Evolutionary conservation across 192 early-diverging fungal species (phyloP).

Genomic region (Obelidium mucronatum): DNA sequence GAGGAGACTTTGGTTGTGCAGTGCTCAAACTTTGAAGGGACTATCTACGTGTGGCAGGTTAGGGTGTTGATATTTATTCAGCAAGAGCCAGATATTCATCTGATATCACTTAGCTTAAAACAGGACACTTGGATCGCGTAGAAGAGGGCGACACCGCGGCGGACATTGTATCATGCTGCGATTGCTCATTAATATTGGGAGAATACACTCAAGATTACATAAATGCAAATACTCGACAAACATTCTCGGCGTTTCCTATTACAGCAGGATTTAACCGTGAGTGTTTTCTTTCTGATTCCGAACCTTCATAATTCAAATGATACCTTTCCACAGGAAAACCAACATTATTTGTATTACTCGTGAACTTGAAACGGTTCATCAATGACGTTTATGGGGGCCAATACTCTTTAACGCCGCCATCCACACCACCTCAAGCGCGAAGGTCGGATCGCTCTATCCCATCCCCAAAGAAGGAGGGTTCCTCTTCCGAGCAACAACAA

Average conservation of each 20-base stretch:
- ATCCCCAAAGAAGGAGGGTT: slow-evolving; percentile 13
- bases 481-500: slow-evolving; percentile 13
- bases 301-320: background rate
- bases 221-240: slow-evolving; percentile 43
- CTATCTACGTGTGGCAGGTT: slow-evolving; percentile 82
- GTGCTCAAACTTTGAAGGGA: slow-evolving; percentile 60
- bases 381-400: slow-evolving; percentile 54
- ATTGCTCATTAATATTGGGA: slow-evolving; percentile 58
- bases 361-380: slow-evolving; percentile 62
- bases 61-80: slow-evolving; percentile 19
- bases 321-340: slow-evolving; percentile 17
- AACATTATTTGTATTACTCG: slow-evolving; percentile 22
- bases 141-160: slow-evolving; percentile 58
- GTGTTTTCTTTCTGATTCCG: slow-evolving; percentile 29
- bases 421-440: slow-evolving; percentile 15
- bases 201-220: slow-evolving; percentile 40
- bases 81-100: background rate
- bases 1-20: slow-evolving; percentile 74
- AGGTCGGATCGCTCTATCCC: background rate
- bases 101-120: slow-evolving; percentile 62
- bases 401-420: slow-evolving; percentile 37
- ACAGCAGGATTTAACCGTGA: slow-evolving; percentile 20
- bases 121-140: slow-evolving; percentile 75
- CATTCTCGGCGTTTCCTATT: slow-evolving; percentile 49
- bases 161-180: slow-evolving; percentile 65